phyloP scores from a whole-genome alignment of 1,284 basidiomycete genomes.

The Ustilago crameri region DNA sequence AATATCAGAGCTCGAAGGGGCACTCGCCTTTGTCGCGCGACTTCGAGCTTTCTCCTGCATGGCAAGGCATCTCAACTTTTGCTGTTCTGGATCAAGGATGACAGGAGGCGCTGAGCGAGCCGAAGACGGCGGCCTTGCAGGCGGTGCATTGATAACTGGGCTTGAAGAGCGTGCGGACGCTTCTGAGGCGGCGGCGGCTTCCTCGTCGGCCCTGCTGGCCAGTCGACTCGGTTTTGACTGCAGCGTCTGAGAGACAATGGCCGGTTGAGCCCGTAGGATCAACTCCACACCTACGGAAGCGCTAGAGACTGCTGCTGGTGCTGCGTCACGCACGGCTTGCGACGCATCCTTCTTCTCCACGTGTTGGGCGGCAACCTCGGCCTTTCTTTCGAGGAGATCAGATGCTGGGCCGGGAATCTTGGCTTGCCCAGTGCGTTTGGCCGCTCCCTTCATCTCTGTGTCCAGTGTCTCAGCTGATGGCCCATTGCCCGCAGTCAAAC shows the following conservation, averaged over 20 bases:
- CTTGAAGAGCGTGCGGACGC: conserved; percentile 22
- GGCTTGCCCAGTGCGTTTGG: background rate
- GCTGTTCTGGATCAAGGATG: conserved; percentile 36
- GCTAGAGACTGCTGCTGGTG: background rate
- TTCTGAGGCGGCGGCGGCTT: conserved; percentile 6
- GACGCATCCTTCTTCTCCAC: background rate
- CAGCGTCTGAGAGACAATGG: background rate
- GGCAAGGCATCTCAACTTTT: conserved; percentile 42
- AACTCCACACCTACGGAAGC: background rate
- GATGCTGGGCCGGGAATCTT: background rate
- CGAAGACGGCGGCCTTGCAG: conserved; percentile 8
- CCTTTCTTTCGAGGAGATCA: background rate
- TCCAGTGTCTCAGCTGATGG: background rate
- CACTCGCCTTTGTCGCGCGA: conserved; percentile 16
- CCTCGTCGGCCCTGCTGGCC: background rate
- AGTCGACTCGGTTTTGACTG: conserved; percentile 4
- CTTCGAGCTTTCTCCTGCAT: conserved; percentile 48
- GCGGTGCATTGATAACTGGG: conserved; percentile 11
- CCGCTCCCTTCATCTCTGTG: background rate
- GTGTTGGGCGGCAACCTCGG: background rate
- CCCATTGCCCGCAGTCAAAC: background rate
- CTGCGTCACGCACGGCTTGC: background rate
- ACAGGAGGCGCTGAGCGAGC: conserved; percentile 23
- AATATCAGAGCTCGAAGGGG: conserved; percentile 19
- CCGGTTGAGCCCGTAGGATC: background rate